Conservation (phyloP, 78 protist genomes). For the Guillardia theta region DNA sequence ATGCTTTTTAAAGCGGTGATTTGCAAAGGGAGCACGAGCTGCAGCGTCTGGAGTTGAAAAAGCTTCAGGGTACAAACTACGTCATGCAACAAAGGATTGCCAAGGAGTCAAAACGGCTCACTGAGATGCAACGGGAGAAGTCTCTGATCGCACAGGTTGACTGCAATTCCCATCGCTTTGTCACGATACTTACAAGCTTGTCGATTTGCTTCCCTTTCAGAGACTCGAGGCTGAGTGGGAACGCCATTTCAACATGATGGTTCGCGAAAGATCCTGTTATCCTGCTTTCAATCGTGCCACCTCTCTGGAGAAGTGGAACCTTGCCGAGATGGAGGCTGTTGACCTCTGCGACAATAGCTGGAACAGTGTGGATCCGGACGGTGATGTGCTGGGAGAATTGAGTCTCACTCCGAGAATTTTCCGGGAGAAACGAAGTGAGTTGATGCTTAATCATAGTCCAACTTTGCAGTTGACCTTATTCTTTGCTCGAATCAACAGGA, state of each 20-base stretch:
- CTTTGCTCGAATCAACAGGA: neutral
- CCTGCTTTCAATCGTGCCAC: neutral
- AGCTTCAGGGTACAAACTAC: neutral
- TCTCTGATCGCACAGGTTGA: neutral
- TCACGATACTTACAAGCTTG: too few relatives aligned
- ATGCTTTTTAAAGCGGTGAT: too few relatives aligned
- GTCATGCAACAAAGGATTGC: neutral
- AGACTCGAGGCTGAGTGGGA: slow-evolving; percentile 19
- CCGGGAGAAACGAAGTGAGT: neutral
- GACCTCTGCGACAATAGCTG: neutral
- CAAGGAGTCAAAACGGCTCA: neutral
- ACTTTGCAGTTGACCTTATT: neutral
- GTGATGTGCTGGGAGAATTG: neutral
- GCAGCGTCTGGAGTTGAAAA: slow-evolving; percentile 3
- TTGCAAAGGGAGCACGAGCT: neutral
- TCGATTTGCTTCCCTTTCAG: too few relatives aligned
- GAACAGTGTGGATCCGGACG: neutral
- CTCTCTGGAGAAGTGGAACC: neutral
- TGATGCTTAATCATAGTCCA: neutral
- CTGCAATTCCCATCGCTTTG: too few relatives aligned
- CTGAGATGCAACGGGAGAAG: neutral
- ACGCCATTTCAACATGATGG: neutral
- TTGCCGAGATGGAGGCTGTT: neutral
- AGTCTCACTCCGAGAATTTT: neutral
- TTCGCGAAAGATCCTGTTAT: too few relatives aligned